phyloP scores from a whole-genome alignment of 176 grass and related monocot species.

The Rhynchospora breviuscula region DNA sequence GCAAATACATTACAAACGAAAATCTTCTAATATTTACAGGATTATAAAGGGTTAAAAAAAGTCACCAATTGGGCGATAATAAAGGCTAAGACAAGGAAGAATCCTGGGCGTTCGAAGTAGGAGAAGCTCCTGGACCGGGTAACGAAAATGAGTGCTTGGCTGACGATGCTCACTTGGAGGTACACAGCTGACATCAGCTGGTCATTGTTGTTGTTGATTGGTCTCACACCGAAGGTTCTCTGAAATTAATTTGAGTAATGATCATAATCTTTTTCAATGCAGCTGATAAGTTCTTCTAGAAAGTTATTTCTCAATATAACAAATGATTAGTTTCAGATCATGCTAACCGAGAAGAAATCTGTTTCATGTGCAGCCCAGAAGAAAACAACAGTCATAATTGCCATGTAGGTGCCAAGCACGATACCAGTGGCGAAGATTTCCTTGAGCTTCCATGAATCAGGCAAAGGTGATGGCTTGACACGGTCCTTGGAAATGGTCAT shows the following conservation, averaged over 20 bases:
- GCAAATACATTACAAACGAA: background rate
- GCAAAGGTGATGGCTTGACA: slow-evolving; percentile 78
- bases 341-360: slow-evolving; percentile 51
- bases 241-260: background rate
- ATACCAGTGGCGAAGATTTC: slow-evolving; percentile 88
- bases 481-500: slow-evolving; percentile 99
- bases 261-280: background rate
- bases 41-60: background rate
- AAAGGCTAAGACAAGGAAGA: slow-evolving; percentile 35
- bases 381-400: slow-evolving; percentile 74
- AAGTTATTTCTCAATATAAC: background rate
- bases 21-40: background rate
- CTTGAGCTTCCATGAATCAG: slow-evolving; percentile 95
- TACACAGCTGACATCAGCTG: slow-evolving; percentile 40
- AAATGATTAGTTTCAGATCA: background rate
- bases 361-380: slow-evolving; percentile 81
- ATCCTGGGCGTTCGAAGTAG: slow-evolving; percentile 39
- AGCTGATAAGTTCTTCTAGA: background rate
- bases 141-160: slow-evolving; percentile 53
- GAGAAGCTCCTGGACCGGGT: slow-evolving; percentile 51
- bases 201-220: slow-evolving; percentile 25
- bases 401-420: slow-evolving; percentile 92
- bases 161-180: slow-evolving; percentile 53
- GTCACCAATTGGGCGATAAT: slow-evolving; percentile 34
- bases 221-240: slow-evolving; percentile 37